Conservation (phyloP, 1,139 yeast genomes). For the Pichia sp. region DNA sequence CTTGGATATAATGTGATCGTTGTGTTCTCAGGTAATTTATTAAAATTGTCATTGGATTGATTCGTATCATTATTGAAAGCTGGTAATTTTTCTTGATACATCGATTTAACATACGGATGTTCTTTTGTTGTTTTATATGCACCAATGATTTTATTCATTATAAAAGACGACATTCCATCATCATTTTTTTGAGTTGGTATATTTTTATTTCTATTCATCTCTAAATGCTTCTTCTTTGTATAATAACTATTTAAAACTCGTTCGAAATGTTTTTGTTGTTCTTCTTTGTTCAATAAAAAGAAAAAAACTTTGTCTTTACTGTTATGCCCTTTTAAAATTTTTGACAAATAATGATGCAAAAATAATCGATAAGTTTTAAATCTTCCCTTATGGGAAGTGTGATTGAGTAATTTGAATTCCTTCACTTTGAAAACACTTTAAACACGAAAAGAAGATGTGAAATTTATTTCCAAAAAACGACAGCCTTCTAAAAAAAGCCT, state of each 20-base stretch:
- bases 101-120: constrained; percentile 21
- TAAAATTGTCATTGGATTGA: background rate
- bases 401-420: no score
- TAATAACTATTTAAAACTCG: constrained; percentile 4
- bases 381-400: constrained; percentile 10
- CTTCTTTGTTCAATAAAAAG: constrained; percentile 20
- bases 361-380: constrained; percentile 2
- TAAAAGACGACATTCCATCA: constrained; percentile 19
- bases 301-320: constrained; percentile 26
- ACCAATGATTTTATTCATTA: constrained; percentile 22
- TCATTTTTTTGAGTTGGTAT: constrained; percentile 4
- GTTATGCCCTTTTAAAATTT: constrained; percentile 4
- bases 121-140: constrained; percentile 28
- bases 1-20: constrained; percentile 23
- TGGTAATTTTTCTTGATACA: constrained; percentile 11
- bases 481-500: no score
- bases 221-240: background rate
- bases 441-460: background rate
- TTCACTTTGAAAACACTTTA: no score
- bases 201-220: background rate
- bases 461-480: no score
- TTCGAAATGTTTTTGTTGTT: constrained; percentile 15
- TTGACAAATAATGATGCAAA: constrained; percentile 3
- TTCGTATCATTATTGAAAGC: background rate
- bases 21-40: constrained; percentile 23